Percentiles rank a stretch among this genome's conserved stretches.
Conservation (phyloP, 768 basidiomycete species). For the Artomyces pyxidatus region DNA sequence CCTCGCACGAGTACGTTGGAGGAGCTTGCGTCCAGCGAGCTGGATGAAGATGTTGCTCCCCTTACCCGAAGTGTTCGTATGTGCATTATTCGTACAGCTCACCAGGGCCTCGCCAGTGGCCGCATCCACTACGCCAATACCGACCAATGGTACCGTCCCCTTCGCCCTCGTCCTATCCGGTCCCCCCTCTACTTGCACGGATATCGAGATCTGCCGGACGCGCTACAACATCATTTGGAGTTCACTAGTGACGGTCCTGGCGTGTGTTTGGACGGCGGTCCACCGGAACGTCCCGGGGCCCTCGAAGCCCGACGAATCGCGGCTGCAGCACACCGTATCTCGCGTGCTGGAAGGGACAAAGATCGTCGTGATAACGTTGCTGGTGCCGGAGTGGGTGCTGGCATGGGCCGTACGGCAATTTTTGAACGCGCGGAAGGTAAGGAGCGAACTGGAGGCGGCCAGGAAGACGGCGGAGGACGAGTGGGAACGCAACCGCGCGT, state of each 20-base stretch:
- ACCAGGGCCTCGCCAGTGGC: no score
- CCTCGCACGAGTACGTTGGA: no score
- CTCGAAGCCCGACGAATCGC: slow-evolving; percentile 3
- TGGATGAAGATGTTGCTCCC: no score
- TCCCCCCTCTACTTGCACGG: background rate
- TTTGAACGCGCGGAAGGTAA: background rate
- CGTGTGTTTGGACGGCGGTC: slow-evolving; percentile 24
- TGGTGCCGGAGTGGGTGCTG: background rate
- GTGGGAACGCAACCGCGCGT: no score
- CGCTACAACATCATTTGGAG: slow-evolving; percentile 18
- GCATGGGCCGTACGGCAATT: background rate
- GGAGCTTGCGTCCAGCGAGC: no score
- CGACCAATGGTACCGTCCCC: no score
- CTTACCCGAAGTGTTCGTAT: no score
- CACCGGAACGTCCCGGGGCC: slow-evolving; percentile 24
- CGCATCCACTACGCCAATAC: no score
- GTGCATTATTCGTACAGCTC: no score
- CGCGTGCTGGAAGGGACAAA: background rate
- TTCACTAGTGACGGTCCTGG: slow-evolving; percentile 21
- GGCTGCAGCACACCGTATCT: background rate
- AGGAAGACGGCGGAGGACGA: background rate
- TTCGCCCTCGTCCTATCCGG: no score
- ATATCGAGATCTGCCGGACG: background rate
- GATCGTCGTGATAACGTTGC: background rate
- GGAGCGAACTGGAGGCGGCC: background rate